These are phyloP conservation scores for Blastobotrys arbuscula DNA, from an alignment of 1,139 yeast species.

Conservation along the genomic window DNA sequence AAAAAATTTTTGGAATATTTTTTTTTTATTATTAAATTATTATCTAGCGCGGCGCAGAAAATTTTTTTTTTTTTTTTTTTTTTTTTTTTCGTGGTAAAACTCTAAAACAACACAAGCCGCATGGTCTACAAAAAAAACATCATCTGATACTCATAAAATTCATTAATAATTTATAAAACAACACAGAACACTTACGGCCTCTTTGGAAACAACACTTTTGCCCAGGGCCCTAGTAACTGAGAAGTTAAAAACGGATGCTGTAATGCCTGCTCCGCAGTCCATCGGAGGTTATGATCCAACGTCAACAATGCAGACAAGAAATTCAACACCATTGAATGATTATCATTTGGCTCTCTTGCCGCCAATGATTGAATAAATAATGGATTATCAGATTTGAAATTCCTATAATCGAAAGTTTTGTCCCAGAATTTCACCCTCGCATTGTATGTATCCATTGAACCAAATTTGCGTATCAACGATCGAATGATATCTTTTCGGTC, in stretches of 20 bases:
- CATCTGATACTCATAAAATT: neutral
- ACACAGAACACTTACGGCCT: neutral
- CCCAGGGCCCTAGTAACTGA: slow-evolving; percentile 10
- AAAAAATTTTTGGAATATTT: slow-evolving; percentile 1
- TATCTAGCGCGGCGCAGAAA: neutral
- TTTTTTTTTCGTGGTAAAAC: neutral
- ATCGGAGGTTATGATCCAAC: slow-evolving; percentile 75
- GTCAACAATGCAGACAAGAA: slow-evolving; percentile 39
- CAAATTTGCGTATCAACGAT: slow-evolving; percentile 21
- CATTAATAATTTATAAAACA: neutral
- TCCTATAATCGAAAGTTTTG: slow-evolving; percentile 2
- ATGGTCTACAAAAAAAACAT: neutral
- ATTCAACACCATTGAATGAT: slow-evolving; percentile 5
- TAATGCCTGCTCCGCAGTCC: slow-evolving; percentile 68
- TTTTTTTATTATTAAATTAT: neutral
- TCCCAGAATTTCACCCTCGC: slow-evolving; percentile 19
- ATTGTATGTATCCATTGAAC: slow-evolving; percentile 20
- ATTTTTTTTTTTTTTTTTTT: neutral
- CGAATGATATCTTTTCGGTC: slow-evolving; percentile 13
- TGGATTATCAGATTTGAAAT: slow-evolving; percentile 8
- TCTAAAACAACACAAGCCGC: neutral
- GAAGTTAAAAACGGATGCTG: slow-evolving; percentile 44
- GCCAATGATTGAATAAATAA: slow-evolving; percentile 9
- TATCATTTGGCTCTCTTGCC: slow-evolving; percentile 9
- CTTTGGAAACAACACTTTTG: neutral